These are phyloP conservation scores for Prunus persica DNA, from an alignment of 306 rosid species.

Conservation along the genomic window DNA sequence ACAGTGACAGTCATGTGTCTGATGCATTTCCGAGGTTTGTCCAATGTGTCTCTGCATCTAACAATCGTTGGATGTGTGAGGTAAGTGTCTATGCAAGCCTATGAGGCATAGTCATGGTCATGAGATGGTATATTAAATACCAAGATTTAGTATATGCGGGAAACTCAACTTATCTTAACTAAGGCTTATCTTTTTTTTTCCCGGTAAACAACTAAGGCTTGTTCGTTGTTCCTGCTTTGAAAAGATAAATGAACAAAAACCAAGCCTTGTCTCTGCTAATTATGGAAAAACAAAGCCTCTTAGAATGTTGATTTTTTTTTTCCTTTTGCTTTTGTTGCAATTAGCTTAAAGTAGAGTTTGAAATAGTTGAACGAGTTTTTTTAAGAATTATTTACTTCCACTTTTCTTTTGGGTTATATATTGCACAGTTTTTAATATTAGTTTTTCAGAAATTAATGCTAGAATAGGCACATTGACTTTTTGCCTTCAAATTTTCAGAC, in stretches of 20 bases:
- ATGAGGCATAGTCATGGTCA: background rate
- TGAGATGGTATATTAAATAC: background rate
- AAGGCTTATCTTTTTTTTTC: too few species aligned
- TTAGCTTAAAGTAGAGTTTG: background rate
- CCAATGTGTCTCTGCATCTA: background rate
- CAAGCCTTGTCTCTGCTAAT: background rate
- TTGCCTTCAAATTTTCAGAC: slow-evolving; percentile 55
- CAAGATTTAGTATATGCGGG: too few species aligned
- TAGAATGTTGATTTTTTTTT: background rate
- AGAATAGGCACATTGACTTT: background rate
- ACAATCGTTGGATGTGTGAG: too few species aligned
- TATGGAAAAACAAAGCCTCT: background rate
- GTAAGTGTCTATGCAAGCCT: too few species aligned
- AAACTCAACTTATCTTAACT: too few species aligned
- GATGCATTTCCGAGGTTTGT: background rate
- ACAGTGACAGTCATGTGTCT: background rate
- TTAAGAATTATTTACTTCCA: background rate
- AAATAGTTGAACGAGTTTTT: background rate
- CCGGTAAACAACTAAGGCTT: too few species aligned
- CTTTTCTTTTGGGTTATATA: background rate
- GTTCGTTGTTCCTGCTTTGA: too few species aligned
- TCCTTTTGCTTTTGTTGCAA: background rate
- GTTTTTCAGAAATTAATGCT: background rate
- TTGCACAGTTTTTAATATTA: background rate
- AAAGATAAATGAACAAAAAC: background rate